Base-by-base conservation (phyloP, 2,329 filamentous ascomycete species). In the Fusarium redolens region DNA sequence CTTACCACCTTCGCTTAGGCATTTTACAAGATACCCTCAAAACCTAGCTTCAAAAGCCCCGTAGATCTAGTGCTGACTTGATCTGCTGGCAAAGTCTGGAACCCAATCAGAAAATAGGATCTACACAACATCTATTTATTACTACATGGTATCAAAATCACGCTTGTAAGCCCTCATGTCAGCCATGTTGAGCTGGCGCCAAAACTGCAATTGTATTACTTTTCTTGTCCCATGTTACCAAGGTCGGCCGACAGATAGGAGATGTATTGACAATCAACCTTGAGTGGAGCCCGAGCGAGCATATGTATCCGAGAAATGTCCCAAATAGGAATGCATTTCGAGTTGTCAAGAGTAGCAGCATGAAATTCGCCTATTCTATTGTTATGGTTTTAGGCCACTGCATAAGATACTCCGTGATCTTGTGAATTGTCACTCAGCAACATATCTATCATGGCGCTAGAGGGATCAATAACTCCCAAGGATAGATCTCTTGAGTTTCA, bases 21-120 rank as follows among this genome's bases (percentile, higher is more conserved):
- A 12, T 13, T 43, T 64, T 25, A 56, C 61, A 25, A 50, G 20
- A 61, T 48, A 14, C 38, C 22, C 44, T 51, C 33, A 28, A 47
- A 44, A 20, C 61, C 44, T 25, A 18, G 47, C 47, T 20, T 48
- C 31, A 38, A 57, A 30, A 37, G n/a, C 43, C 54, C 25, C 30
- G 14, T 41, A 28, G 22, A 61, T 37, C 48, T 67, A 68, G 65
- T 30, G 65, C 54, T 67, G 62, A 54, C 47, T 61, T 35, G 52
- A 66, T 35, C 50, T 48, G 6, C 25, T 40, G 37, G 47, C 20
- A 25, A n/a, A 52, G 28, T 28, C 30, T 20, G 44, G 37, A 61
- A 35, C n/a, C 65, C 25, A 48, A 43, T 30, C 30, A 31, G 40
- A 30, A 4, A 38, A 51, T 25, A 35, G 33, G 11, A 61, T 45